Conservation (phyloP, 257 asterid species). For the Nicotiana sylvestris region DNA sequence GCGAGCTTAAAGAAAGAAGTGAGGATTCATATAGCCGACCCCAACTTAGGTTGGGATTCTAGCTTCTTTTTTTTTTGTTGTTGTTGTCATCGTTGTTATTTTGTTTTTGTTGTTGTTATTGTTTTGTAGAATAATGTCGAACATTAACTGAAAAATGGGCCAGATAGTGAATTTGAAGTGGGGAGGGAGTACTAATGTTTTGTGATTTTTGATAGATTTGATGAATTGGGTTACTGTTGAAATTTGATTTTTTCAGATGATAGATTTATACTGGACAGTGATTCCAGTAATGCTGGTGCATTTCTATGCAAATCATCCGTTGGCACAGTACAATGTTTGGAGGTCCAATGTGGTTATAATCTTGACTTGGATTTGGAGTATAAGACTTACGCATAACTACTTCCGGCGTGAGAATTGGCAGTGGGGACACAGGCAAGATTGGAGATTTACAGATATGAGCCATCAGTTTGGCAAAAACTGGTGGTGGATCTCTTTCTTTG, state of each 20-base stretch:
- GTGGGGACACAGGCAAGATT: slow-evolving; percentile 91
- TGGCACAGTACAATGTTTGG: slow-evolving; percentile 39
- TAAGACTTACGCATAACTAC: slow-evolving; percentile 81
- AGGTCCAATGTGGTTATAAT: slow-evolving; percentile 59
- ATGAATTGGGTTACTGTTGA: not conserved
- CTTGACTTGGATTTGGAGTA: slow-evolving; percentile 79
- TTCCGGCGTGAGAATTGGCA: slow-evolving; percentile 96
- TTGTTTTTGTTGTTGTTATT: too few relatives aligned
- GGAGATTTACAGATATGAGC: slow-evolving; percentile 80
- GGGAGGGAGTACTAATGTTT: not conserved
- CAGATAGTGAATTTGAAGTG: not conserved
- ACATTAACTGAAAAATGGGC: not conserved
- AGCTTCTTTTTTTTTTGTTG: too few relatives aligned
- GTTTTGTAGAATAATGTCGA: not conserved
- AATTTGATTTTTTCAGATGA: slow-evolving; percentile 51
- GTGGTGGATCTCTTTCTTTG: slow-evolving; percentile 97
- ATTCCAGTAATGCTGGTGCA: slow-evolving; percentile 72
- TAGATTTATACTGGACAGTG: slow-evolving; percentile 90
- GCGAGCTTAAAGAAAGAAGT: too few relatives aligned
- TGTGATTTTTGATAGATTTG: not conserved
- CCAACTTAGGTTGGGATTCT: too few relatives aligned
- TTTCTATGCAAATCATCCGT: slow-evolving; percentile 61
- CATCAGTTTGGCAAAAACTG: slow-evolving; percentile 56
- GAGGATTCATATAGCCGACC: too few relatives aligned
- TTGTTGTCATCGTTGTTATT: not conserved